phyloP scores from a whole-genome alignment of 352 stramenopile genomes.

The Phytophthora cryptogea region DNA sequence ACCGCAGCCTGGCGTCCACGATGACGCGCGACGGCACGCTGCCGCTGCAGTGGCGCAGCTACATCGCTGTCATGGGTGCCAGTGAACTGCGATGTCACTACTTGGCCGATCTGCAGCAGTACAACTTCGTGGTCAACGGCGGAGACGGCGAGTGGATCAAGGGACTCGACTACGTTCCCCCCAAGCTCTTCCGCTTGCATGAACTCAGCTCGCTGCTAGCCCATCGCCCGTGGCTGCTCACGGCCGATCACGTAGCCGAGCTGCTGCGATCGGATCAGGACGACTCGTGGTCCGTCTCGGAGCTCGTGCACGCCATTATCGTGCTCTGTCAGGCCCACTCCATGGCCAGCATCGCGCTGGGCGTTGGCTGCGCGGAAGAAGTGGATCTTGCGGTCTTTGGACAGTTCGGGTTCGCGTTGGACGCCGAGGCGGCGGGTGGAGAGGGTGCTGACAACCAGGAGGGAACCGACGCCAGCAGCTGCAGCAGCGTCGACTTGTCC shows the following conservation, averaged over 20 bases:
- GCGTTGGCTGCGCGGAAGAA: constrained; percentile 77
- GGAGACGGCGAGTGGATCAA: constrained; percentile 83
- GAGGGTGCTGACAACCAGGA: constrained; percentile 32
- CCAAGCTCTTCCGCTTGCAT: constrained; percentile 84
- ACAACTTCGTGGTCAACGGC: constrained; percentile 85
- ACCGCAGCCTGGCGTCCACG: constrained; percentile 62
- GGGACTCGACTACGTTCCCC: constrained; percentile 78
- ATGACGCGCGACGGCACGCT: constrained; percentile 83
- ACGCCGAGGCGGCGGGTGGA: constrained; percentile 22
- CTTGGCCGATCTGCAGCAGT: constrained; percentile 76
- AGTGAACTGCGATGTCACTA: constrained; percentile 84
- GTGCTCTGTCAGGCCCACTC: constrained; percentile 85
- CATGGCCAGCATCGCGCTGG: constrained; percentile 80
- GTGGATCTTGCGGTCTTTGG: constrained; percentile 73
- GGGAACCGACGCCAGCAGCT: constrained; percentile 46
- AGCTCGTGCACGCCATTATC: constrained; percentile 87
- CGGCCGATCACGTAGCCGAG: constrained; percentile 71
- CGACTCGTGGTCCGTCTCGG: constrained; percentile 86
- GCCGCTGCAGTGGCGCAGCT: constrained; percentile 80
- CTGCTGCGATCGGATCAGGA: constrained; percentile 71
- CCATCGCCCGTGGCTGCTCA: constrained; percentile 86
- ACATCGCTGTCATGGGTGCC: constrained; percentile 84
- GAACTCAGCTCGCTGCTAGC: constrained; percentile 84
- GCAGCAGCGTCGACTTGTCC: constrained; percentile 68
- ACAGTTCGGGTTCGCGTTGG: constrained; percentile 58